Base-by-base conservation (phyloP, 306 rosid species). In the Ceratonia siliqua region DNA sequence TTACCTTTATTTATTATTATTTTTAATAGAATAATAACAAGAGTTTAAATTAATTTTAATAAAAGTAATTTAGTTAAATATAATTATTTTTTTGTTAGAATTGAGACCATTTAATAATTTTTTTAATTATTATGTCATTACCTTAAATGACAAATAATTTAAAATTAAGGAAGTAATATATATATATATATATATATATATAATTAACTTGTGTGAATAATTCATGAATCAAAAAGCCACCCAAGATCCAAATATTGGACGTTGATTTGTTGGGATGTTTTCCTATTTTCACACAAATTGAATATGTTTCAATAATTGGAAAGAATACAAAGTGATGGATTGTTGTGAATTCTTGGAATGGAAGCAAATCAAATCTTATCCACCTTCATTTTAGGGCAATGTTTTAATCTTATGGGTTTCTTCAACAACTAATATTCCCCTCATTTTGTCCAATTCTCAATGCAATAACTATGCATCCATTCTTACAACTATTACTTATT, bases 381-480 rank as follows among this genome's bases (percentile, higher is more conserved):
- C 25, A 18, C 50, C 2, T 21, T 14, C 53, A 3, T 14, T 35
- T 17, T 27, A 14, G 5, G 13, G 14, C 8, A 15, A 43, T 78
- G 12, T 30, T 73, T 57, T 36, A 25, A 15, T 59, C 5, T 21
- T 61, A 2, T 22, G 54, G 30, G 81, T 59, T 75, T 72, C 39
- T 32, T 62, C 42, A 28, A 62, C 45, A 58, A 46, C 78, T 58
- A 81, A 69, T 81, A 86, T 73, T 72, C 59, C 68, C 45, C 45
- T 20, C 21, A 33, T 12, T 50, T 50, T 49, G 33, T 15, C 45
- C 46, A 2, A 2, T 35, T 32, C 59, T 5, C 21, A 28, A 10
- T 8, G 10, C 1, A 49, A n/a, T 18, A 17, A 11, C 18, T 49
- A n/a, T 14, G 0, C 20, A 45, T 45, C 5, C 18, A 45, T 14